These are phyloP conservation scores for Cladorrhinum sp. DNA, from an alignment of 2,329 filamentous ascomycete genomes.

Conservation along the genomic window DNA sequence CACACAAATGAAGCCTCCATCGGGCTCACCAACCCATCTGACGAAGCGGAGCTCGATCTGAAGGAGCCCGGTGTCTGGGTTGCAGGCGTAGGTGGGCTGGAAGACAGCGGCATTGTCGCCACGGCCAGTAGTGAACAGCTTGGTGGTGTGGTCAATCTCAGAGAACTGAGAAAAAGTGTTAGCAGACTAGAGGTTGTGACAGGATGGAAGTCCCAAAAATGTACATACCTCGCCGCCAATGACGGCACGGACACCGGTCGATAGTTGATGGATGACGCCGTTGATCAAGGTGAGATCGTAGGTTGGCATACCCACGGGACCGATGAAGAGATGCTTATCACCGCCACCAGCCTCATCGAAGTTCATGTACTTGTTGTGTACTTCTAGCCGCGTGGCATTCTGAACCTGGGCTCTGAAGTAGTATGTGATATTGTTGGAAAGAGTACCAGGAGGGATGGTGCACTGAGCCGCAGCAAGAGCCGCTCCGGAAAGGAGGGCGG, in stretches of 20 bases:
- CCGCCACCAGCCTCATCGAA: constrained; percentile 36
- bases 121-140: constrained; percentile 31
- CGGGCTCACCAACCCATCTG: constrained; percentile 21
- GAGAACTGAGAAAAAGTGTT: constrained; percentile 21
- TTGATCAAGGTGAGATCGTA: constrained; percentile 31
- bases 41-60: constrained; percentile 32
- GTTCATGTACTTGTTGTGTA: constrained; percentile 39
- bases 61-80: constrained; percentile 31
- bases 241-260: constrained; percentile 21
- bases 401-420: constrained; percentile 39
- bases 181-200: background rate
- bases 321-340: constrained; percentile 41
- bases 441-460: constrained; percentile 29
- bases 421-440: constrained; percentile 33
- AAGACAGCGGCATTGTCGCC: constrained; percentile 33
- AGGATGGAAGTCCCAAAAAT: background rate
- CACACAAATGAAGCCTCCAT: constrained; percentile 34
- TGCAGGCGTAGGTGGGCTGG: constrained; percentile 32
- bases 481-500: constrained; percentile 23
- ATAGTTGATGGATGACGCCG: constrained; percentile 25
- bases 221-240: constrained; percentile 26
- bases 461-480: constrained; percentile 31
- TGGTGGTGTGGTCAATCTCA: constrained; percentile 28
- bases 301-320: constrained; percentile 30
- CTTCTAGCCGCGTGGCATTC: constrained; percentile 34